These are phyloP conservation scores for Prunus mongolica DNA, from an alignment of 306 rosid species.

Conservation along the genomic window DNA sequence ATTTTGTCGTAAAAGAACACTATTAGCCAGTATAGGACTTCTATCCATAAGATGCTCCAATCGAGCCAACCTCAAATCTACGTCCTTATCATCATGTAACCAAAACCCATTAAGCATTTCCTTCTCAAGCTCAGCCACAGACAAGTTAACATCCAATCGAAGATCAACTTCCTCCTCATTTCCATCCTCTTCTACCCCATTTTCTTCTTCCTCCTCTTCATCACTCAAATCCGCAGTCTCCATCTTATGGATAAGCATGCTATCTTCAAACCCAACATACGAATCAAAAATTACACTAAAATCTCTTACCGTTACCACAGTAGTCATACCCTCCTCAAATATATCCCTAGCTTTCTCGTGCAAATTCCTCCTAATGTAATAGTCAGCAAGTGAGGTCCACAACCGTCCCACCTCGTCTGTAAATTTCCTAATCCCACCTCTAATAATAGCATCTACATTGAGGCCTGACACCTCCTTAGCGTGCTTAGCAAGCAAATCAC, in stretches of 20 bases:
- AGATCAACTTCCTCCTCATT: constrained; percentile 53
- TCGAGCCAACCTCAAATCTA: constrained; percentile 75
- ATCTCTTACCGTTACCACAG: constrained; percentile 88
- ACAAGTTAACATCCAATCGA: constrained; percentile 38
- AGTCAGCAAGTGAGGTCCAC: constrained; percentile 91
- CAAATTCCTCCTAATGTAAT: constrained; percentile 82
- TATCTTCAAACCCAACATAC: constrained; percentile 75
- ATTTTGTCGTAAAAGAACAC: constrained; percentile 84
- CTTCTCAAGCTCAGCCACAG: constrained; percentile 58
- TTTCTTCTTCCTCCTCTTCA: constrained; percentile 67
- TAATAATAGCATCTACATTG: constrained; percentile 83
- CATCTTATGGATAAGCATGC: constrained; percentile 85
- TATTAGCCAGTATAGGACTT: constrained; percentile 86
- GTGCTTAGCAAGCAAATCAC: constrained; percentile 81
- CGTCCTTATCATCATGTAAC: constrained; percentile 74
- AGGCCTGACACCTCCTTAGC: constrained; percentile 86
- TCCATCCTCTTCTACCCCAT: constrained; percentile 33
- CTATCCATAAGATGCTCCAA: constrained; percentile 86
- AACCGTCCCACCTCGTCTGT: constrained; percentile 86
- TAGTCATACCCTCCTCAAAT: constrained; percentile 93
- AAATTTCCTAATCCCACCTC: constrained; percentile 92
- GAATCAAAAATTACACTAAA: constrained; percentile 90
- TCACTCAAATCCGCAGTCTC: constrained; percentile 59
- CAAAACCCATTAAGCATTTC: constrained; percentile 65
- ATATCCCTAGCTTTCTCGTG: constrained; percentile 95